These are phyloP conservation scores for Metschnikowia continentalis DNA, from an alignment of 805 yeast species.

Conservation along the genomic window DNA sequence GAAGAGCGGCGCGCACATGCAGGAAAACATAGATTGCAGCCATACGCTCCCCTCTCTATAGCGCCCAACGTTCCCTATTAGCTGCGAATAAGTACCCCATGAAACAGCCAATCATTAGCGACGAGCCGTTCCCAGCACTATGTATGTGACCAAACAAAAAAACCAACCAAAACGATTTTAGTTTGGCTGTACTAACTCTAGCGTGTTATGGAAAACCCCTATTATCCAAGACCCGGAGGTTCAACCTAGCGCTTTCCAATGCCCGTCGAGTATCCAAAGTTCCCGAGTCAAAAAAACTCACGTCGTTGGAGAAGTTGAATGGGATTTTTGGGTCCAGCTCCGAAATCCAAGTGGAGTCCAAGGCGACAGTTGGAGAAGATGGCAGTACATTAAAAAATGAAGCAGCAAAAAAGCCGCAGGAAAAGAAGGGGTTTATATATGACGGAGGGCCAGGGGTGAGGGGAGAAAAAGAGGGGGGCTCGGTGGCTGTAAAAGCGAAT, in stretches of 20 bases:
- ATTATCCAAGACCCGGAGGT: neutral
- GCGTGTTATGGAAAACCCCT: slow-evolving; percentile 4
- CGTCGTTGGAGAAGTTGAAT: slow-evolving; percentile 1
- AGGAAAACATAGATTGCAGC: slow-evolving; percentile 1
- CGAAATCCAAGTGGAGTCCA: neutral
- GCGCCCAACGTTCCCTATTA: no score
- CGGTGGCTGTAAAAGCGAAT: neutral
- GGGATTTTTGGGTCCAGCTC: neutral
- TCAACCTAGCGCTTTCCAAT: neutral
- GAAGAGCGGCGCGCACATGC: neutral
- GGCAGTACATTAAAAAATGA: neutral
- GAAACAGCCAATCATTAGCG: neutral
- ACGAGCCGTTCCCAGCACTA: slow-evolving; percentile 3
- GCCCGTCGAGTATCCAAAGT: neutral
- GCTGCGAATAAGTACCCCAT: neutral
- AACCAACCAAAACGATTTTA: no score
- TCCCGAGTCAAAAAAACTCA: neutral
- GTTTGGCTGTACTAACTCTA: neutral
- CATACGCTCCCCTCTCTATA: neutral
- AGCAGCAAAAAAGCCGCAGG: neutral
- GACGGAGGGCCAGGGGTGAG: no score
- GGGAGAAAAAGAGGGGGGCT: no score
- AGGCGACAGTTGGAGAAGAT: no score
- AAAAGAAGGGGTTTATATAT: no score
- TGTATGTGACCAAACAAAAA: neutral